Base-by-base conservation (phyloP, 495 filamentous ascomycete genomes). In the Coniosporium apollinis region DNA sequence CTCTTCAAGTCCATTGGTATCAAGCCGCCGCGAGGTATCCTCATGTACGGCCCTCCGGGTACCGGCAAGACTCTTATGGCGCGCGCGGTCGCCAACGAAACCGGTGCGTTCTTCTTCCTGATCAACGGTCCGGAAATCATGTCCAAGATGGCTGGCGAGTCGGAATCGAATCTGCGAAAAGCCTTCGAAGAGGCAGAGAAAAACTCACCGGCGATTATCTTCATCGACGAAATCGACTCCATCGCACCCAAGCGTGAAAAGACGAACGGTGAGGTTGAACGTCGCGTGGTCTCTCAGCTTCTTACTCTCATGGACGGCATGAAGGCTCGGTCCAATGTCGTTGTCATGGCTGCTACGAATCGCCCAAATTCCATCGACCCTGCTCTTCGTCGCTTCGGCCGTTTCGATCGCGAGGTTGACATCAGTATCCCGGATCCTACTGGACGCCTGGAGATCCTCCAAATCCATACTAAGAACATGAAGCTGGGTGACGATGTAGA, bases 401-500 rank as follows among this genome's bases (percentile, higher is more conserved):
- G 87, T 60, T 96, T 96, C 66, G 87, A 94, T 59, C 89, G 87
- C 59, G 87, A 96, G 57, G 87, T 96, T 41, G 87, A 96, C 52
- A 94, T 96, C 47, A 85, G 87, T 45, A 94, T 96, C 44, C 87
- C 87, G 22, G 87, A 96, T 61, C 89, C 91, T 35, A 96, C 89
- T 51, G 89, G 89, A 43, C 89, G 91, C 72, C 80, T 97, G 28
- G 89, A 97, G 66, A 94, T 97, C 55, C 73, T 97, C 32, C 80
- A 86, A 60, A 97, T 97, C 45, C 89, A 97, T 67, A 96, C 91
- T 48, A 97, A 97, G 76, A 97, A 97, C 73, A 97, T 97, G 89
- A 97, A 96, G 69, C 73, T 97, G 19, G 84, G 65, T 31, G 91
- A 94, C 30, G 89, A 96, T 55, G 89, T 97, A 28, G 89, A 97